Evolutionary conservation across 768 basidiomycete genomes (phyloP).

Genomic region (Lactifluus pinguis): DNA sequence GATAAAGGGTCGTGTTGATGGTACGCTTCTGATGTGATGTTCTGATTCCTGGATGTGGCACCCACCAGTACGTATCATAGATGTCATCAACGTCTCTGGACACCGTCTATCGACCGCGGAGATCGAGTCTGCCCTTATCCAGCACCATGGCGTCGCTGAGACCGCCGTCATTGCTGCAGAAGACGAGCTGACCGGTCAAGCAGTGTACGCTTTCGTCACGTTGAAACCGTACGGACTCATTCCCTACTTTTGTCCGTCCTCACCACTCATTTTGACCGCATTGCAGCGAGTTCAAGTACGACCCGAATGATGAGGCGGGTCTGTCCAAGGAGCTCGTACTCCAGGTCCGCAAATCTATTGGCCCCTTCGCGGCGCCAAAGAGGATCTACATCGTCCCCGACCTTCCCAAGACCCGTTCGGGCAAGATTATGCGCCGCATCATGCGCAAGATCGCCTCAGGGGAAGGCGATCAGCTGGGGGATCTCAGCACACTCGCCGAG

Average conservation of each 20-base stretch:
- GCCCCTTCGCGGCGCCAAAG: constrained; percentile 96
- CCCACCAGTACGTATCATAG: constrained; percentile 28
- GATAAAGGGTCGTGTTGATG: constrained; percentile 97
- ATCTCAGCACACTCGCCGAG: constrained; percentile 88
- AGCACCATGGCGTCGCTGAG: constrained; percentile 93
- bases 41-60: neutral
- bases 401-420: constrained; percentile 90
- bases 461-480: constrained; percentile 92
- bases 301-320: constrained; percentile 55
- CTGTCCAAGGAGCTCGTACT: constrained; percentile 84
- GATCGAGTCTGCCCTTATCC: constrained; percentile 93
- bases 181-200: constrained; percentile 87
- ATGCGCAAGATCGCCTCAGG: constrained; percentile 94
- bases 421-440: constrained; percentile 96
- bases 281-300: constrained; percentile 68
- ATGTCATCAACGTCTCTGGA: constrained; percentile 97
- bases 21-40: constrained; percentile 32
- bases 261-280: neutral
- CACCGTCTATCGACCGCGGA: constrained; percentile 96
- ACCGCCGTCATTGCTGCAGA: constrained; percentile 85
- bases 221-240: constrained; percentile 75
- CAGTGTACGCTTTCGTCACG: constrained; percentile 90
- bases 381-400: constrained; percentile 76
- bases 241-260: neutral
- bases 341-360: constrained; percentile 96